These are phyloP conservation scores for Elymus sibiricus DNA, from an alignment of 176 grass and related monocot genomes.

Conservation along the genomic window DNA sequence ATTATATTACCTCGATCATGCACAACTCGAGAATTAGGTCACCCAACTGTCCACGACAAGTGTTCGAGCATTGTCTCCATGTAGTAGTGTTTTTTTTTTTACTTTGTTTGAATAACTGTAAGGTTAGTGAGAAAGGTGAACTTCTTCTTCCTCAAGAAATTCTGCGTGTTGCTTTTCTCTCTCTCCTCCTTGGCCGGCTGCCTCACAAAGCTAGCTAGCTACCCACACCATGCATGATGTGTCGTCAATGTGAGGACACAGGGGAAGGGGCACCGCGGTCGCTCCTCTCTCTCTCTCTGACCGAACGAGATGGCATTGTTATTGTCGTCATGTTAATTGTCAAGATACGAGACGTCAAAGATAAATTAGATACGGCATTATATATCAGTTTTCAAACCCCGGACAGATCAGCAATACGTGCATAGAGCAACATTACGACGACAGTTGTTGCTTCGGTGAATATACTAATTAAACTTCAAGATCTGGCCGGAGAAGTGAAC, in stretches of 20 bases:
- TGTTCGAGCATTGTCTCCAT: background rate
- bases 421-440: background rate
- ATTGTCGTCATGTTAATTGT: background rate
- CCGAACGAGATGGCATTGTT: background rate
- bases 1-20: background rate
- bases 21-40: background rate
- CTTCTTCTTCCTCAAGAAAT: constrained; percentile 1
- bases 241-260: background rate
- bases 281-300: background rate
- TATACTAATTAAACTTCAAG: background rate
- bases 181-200: background rate
- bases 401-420: constrained; percentile 7
- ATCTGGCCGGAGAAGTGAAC: background rate
- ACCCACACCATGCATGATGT: background rate
- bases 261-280: background rate
- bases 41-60: background rate
- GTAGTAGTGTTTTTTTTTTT: no score
- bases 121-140: background rate
- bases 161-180: background rate
- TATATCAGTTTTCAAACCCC: background rate
- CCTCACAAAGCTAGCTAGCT: background rate
- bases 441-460: background rate
- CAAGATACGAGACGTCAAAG: background rate
- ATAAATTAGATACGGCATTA: background rate
- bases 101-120: background rate